Conservation (phyloP, 2,329 filamentous ascomycete genomes). For the Amesomyces nigricolor region DNA sequence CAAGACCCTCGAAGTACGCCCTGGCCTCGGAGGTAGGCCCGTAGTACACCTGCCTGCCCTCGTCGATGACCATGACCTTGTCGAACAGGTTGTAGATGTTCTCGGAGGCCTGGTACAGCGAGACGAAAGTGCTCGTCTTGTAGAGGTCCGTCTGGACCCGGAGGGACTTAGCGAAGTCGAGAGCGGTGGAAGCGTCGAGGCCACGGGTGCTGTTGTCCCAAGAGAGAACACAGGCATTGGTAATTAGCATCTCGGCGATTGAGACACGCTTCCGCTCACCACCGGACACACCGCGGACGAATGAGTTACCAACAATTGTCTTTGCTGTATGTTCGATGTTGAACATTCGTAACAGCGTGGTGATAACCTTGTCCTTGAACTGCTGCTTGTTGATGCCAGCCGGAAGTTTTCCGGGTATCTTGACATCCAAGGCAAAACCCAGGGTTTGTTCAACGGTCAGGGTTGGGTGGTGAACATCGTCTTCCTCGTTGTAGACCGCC, state of each 20-base stretch:
- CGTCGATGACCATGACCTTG: constrained; percentile 77
- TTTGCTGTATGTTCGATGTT: constrained; percentile 84
- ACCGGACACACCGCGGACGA: constrained; percentile 73
- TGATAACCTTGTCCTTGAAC: constrained; percentile 72
- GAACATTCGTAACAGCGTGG: constrained; percentile 80
- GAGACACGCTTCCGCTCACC: constrained; percentile 75
- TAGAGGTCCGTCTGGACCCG: constrained; percentile 79
- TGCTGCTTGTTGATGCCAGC: constrained; percentile 62
- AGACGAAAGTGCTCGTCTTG: constrained; percentile 78
- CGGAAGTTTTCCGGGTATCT: constrained; percentile 75
- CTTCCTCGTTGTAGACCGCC: constrained; percentile 79
- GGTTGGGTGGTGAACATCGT: constrained; percentile 79
- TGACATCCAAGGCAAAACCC: constrained; percentile 77
- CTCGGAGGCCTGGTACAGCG: constrained; percentile 79
- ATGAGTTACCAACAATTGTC: constrained; percentile 78
- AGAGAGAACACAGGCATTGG: constrained; percentile 62
- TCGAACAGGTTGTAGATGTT: constrained; percentile 76
- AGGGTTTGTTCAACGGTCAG: constrained; percentile 85
- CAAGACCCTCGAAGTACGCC: constrained; percentile 69
- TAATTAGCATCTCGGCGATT: constrained; percentile 78
- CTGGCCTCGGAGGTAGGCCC: constrained; percentile 63
- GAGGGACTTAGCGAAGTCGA: constrained; percentile 55
- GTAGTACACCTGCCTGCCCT: constrained; percentile 70
- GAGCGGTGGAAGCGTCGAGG: constrained; percentile 50
- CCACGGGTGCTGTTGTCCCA: constrained; percentile 66